Evolutionary conservation across 2,329 filamentous ascomycete genomes (phyloP).

Genomic region (Calonectria naviculata): DNA sequence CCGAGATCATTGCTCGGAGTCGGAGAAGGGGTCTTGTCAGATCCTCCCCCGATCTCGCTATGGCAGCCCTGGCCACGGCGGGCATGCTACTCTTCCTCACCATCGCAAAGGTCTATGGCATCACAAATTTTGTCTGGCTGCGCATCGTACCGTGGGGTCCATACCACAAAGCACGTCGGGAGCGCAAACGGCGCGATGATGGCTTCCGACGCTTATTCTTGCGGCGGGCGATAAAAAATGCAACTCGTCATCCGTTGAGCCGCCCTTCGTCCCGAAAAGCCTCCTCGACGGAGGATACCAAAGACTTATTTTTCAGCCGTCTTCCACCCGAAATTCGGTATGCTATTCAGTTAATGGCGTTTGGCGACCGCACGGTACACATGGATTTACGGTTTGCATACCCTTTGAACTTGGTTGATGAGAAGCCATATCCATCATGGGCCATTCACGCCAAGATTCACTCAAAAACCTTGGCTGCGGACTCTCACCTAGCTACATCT

Average conservation of each 20-base stretch:
- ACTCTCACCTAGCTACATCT: constrained; percentile 19
- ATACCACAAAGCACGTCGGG: constrained; percentile 15
- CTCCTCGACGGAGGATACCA: not conserved
- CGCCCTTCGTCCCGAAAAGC: constrained; percentile 7
- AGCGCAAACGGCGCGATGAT: constrained; percentile 13
- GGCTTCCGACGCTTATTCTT: constrained; percentile 15
- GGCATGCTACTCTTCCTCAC: constrained; percentile 13
- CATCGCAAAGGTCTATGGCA: constrained; percentile 16
- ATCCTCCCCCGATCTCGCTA: constrained; percentile 9
- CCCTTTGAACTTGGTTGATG: constrained; percentile 23
- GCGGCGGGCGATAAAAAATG: not conserved
- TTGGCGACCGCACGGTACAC: constrained; percentile 27
- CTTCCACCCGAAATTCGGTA: constrained; percentile 19
- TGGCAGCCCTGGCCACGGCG: constrained; percentile 9
- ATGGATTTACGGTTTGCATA: constrained; percentile 35
- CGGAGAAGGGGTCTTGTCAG: constrained; percentile 10
- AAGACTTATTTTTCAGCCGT: constrained; percentile 18
- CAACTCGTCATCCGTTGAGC: constrained; percentile 2
- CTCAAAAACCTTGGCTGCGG: not conserved
- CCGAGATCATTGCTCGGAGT: constrained; percentile 13
- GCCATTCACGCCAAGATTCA: constrained; percentile 20
- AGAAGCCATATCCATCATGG: constrained; percentile 11
- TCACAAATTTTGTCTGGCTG: constrained; percentile 13
- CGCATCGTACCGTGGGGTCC: constrained; percentile 17
- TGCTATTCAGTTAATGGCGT: constrained; percentile 13